A percentile compares a stretch with the other conserved stretches of the same genome.
These are phyloP conservation scores for Cryptosporidium meleagridis DNA, from an alignment of 169 alveolate genomes.

Conservation along the genomic window DNA sequence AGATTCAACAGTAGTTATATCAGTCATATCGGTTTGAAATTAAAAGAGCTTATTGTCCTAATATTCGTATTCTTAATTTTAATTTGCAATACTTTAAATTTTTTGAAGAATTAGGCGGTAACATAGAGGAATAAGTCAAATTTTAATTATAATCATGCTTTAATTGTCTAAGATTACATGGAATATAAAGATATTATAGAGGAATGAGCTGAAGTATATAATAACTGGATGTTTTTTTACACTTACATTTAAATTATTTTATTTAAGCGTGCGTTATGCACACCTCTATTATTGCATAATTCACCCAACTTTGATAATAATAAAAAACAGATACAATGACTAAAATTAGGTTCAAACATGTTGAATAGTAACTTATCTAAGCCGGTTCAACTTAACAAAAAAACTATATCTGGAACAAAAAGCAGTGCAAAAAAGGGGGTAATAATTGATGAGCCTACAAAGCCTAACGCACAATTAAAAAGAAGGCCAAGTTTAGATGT, in stretches of 20 bases:
- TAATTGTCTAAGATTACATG: background rate
- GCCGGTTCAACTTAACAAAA: constrained; percentile 43
- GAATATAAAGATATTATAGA: no score
- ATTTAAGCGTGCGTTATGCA: background rate
- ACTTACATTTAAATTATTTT: no score
- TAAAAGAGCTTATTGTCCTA: background rate
- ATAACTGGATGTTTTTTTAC: no score
- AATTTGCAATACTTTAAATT: background rate
- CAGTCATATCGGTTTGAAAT: background rate
- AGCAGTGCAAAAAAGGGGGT: constrained; percentile 2
- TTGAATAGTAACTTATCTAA: constrained; percentile 51
- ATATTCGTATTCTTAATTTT: background rate
- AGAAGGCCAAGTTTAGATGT: constrained; percentile 53
- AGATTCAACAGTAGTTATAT: background rate
- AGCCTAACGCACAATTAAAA: background rate
- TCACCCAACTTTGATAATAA: background rate
- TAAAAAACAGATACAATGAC: background rate
- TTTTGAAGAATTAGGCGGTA: background rate
- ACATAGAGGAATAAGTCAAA: background rate
- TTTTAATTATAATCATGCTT: background rate
- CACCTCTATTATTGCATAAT: background rate
- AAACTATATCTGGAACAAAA: constrained; percentile 34
- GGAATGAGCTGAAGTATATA: background rate
- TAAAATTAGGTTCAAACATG: background rate
- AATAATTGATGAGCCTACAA: background rate